Conservation (phyloP, 179 eudicot species). For the Drosera spatulata region DNA sequence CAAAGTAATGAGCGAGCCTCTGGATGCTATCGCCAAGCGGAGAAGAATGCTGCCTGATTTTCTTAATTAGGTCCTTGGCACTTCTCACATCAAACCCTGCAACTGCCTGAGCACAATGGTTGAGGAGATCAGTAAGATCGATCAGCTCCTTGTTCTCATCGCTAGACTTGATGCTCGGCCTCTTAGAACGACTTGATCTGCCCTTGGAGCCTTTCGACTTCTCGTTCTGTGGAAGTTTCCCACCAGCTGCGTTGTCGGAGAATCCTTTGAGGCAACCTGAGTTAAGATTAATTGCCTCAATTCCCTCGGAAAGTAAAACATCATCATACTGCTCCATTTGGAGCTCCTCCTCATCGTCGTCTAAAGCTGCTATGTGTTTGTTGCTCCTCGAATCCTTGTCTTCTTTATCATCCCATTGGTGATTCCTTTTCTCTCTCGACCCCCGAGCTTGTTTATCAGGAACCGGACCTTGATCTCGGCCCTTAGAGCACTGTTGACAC, state of each 20-base stretch:
- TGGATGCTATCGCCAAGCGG: slow-evolving; percentile 25
- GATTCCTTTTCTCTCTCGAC: slow-evolving; percentile 26
- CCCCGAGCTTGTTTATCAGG: neutral
- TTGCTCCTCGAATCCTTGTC: slow-evolving; percentile 17
- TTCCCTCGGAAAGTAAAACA: slow-evolving; percentile 33
- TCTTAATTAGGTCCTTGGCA: slow-evolving; percentile 20
- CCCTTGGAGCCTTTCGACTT: slow-evolving; percentile 9
- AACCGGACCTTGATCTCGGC: no score
- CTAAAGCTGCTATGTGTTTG: slow-evolving; percentile 34
- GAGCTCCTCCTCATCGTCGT: slow-evolving; percentile 18
- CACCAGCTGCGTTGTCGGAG: slow-evolving; percentile 9
- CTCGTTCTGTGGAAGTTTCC: slow-evolving; percentile 5
- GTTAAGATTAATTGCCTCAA: slow-evolving; percentile 13
- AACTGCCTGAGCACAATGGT: slow-evolving; percentile 24
- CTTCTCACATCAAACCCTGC: slow-evolving; percentile 10
- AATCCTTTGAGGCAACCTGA: slow-evolving; percentile 9
- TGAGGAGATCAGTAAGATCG: slow-evolving; percentile 20
- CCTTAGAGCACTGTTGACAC: slow-evolving; percentile 8
- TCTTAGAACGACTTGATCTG: slow-evolving; percentile 6
- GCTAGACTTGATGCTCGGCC: neutral
- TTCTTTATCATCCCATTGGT: slow-evolving; percentile 20
- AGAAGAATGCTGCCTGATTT: slow-evolving; percentile 23
- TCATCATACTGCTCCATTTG: slow-evolving; percentile 45
- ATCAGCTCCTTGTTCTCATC: slow-evolving; percentile 7
- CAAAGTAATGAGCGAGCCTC: slow-evolving; percentile 44